Evolutionary conservation across 352 stramenopile species (phyloP), one percentile per base, ranked within the genome.

Genomic region (Discostella stelligera): DNA sequence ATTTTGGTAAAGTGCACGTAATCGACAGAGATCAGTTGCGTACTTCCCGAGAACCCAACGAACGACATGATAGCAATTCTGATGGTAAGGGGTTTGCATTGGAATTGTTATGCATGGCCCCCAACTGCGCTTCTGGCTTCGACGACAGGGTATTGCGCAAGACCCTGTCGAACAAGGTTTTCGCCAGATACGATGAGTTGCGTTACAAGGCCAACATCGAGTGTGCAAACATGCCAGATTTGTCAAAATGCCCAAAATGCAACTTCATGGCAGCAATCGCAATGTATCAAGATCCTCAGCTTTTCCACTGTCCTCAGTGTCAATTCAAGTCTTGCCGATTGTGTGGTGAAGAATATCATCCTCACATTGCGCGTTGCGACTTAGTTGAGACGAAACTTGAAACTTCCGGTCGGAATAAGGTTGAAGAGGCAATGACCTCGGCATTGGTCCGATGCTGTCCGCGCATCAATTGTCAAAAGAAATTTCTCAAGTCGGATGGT

Each of bases 141-240:
- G 46, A 75, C 11, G 61, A 85, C 3, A 58, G 74, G 2, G 64
- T 74, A 62, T 56, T 94, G 16, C 37, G 83, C 52, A 82, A 79
- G 53, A 80, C 83, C 16, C 66, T 94, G 25, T 44, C 74, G 1
- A 27, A 69, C 7, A 91, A 89, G 62, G 77, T 78, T 0, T 73
- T 90, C 70, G 75, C 84, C 61, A 91, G 91, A 61, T 92, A 92
- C 53, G 76, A 91, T 63, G 85, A 92, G 70, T 32, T 91, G 20
- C 79, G 86, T 46, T 85, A 75, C 55, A 48, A 59, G 67, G 69
- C 76, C 0, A 74, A 71, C 9, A 70, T 92, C 6, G 75, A 91
- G 63, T 54, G 58, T 21, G 86, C 84, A 4, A 74, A 68, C 10
- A 68, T 88, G 8, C 63, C 58, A 32, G 80, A 85, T 53, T 25